A percentile compares a stretch with the other conserved stretches of the same genome.
phyloP scores from a whole-genome alignment of 805 yeast species.

The Hyphopichia homilentoma region DNA sequence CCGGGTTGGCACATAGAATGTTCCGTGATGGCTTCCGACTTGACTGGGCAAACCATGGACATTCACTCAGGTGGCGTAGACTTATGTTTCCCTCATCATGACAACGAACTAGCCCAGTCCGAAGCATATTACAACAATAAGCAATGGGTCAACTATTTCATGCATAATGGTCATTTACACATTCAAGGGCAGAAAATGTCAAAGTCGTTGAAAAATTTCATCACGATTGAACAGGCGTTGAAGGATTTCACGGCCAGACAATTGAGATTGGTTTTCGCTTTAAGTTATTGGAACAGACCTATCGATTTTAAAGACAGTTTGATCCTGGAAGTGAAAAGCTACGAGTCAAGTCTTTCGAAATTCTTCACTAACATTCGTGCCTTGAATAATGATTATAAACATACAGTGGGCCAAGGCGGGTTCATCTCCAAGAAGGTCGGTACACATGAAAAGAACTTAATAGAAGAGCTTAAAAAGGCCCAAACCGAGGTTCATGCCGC shows the following conservation, averaged over 20 bases:
- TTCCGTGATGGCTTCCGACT: conserved; percentile 95
- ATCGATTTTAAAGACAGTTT: conserved; percentile 87
- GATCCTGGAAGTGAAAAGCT: conserved; percentile 68
- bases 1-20: conserved; percentile 99
- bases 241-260: conserved; percentile 70
- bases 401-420: conserved; percentile 42
- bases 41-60: conserved; percentile 80
- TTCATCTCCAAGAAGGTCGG: conserved; percentile 62
- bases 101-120: conserved; percentile 94
- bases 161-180: conserved; percentile 96
- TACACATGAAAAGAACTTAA: conserved; percentile 50
- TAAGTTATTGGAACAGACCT: conserved; percentile 89
- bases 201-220: conserved; percentile 89
- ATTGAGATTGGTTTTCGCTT: conserved; percentile 84
- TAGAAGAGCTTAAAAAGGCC: conserved; percentile 45
- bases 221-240: conserved; percentile 89
- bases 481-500: conserved; percentile 66
- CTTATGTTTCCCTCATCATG: conserved; percentile 98
- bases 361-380: conserved; percentile 89
- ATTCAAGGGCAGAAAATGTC: conserved; percentile 99
- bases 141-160: conserved; percentile 96
- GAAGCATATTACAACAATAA: conserved; percentile 86
- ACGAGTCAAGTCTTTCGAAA: conserved; percentile 72
- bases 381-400: conserved; percentile 60
- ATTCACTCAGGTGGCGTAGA: conserved; percentile 97